Evolutionary conservation across 1,139 yeast genomes (phyloP), one percentile per base, ranked within the genome.

Genomic region (Taiozyma sp.): DNA sequence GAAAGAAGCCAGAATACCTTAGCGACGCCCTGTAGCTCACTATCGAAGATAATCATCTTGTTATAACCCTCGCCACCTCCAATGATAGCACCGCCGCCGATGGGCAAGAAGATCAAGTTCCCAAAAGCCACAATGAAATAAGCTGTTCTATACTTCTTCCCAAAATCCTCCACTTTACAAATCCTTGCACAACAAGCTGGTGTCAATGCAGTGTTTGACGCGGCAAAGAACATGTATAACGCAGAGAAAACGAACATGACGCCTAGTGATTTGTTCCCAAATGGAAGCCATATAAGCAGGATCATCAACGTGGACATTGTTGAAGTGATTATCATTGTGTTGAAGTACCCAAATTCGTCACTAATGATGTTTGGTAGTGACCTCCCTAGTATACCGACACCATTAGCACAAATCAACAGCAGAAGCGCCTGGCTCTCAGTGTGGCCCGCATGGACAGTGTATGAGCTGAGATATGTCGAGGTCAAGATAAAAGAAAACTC

Each of bases 381-480:
- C 51, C 90, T 68, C 1, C 89, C 90, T 1, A 75, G 54, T n/a
- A 83, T 71, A 6, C 89, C 87, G 1, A 79, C 68, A 0, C 81
- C 82, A 42, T 58, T 58, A 10, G 44, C 46, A 3, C 49, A 51
- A 9, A 57, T 50, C 3, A 55, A 55, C 23, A 72, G 58, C 44
- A 73, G 58, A 55, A 76, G 79, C 1, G 84, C 70, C n/a, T 69
- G 65, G 9, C 70, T 63, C 30, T 71, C 69, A 41, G 70, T 58
- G 39, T 76, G 64, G 0, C 80, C 80, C 38, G 70, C 67, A 23
- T 68, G 64, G 10, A 79, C 63, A 2, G 82, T 80, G 57, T 78
- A 81, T 1, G 81, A 73, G 4, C 83, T 69, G 51, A 80, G 67
- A 61, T 76, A 82, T 8, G 82, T 79, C 42, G 78, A 58, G 0